Evolutionary conservation across 2,329 filamentous ascomycete species (phyloP).

Genomic region (Colletotrichum zoysiae): DNA sequence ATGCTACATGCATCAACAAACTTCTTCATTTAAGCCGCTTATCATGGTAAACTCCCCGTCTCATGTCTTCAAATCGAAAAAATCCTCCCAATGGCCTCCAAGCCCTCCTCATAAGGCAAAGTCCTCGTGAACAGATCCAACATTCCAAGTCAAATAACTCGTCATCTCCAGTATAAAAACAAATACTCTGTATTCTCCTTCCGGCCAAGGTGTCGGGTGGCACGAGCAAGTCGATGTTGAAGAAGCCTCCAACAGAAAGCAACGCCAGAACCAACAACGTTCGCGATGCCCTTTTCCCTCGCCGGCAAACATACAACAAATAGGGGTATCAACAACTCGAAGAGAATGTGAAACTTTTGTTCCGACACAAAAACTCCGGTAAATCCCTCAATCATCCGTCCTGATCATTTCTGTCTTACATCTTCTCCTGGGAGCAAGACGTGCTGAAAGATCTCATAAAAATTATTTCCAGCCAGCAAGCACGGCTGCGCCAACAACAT

Average conservation of each 20-base stretch:
- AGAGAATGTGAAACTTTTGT: slow-evolving; percentile 42
- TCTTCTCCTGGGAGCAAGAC: neutral
- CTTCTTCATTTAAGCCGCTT: slow-evolving; percentile 34
- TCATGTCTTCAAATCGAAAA: slow-evolving; percentile 14
- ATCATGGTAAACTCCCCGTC: slow-evolving; percentile 18
- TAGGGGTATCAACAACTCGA: slow-evolving; percentile 44
- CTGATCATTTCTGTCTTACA: slow-evolving; percentile 12
- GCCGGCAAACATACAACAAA: slow-evolving; percentile 36
- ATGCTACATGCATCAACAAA: slow-evolving; percentile 10
- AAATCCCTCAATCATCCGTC: slow-evolving; percentile 37
- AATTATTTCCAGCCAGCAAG: slow-evolving; percentile 30
- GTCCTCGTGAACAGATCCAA: slow-evolving; percentile 7
- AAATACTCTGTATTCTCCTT: slow-evolving; percentile 31
- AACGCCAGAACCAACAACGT: neutral
- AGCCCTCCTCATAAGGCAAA: slow-evolving; percentile 30
- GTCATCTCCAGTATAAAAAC: slow-evolving; percentile 31
- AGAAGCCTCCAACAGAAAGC: neutral
- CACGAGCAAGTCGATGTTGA: neutral
- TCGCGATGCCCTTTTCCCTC: neutral
- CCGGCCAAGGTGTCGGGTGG: neutral
- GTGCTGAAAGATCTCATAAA: slow-evolving; percentile 28
- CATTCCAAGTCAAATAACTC: slow-evolving; percentile 16
- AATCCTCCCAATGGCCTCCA: slow-evolving; percentile 32
- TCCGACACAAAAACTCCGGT: slow-evolving; percentile 40
- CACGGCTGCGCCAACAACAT: slow-evolving; percentile 25